These are phyloP conservation scores for Thalassiosira oceanica DNA, from an alignment of 352 stramenopile species.

Conservation along the genomic window DNA sequence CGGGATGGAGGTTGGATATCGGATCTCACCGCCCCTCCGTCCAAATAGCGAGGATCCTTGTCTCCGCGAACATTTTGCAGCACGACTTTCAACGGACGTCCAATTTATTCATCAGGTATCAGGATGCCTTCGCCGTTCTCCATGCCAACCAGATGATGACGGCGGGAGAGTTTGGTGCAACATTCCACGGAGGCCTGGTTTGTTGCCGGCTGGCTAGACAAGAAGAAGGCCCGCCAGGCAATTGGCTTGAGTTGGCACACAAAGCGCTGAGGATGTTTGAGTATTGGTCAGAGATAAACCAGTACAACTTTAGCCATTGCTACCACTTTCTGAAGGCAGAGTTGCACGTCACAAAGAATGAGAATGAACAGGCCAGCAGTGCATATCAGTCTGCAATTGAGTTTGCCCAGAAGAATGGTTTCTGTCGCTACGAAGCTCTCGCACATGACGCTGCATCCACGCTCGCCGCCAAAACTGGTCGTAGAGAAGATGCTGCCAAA, in stretches of 20 bases:
- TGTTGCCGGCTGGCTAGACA: too few species aligned
- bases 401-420: constrained; percentile 9
- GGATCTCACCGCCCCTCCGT: too few species aligned
- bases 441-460: constrained; percentile 28
- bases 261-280: constrained; percentile 15
- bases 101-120: constrained; percentile 10
- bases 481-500: too few species aligned
- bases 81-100: constrained; percentile 15
- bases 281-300: constrained; percentile 7
- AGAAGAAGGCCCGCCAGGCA: constrained; percentile 1
- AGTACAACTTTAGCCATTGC: constrained; percentile 17
- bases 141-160: constrained; percentile 1
- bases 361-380: constrained; percentile 10
- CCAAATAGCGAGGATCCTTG: too few species aligned
- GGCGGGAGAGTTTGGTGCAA: too few species aligned
- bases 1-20: too few species aligned
- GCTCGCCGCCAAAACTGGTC: too few species aligned
- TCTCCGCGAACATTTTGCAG: too few species aligned
- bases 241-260: constrained; percentile 22
- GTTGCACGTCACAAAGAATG: constrained; percentile 7
- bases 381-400: constrained; percentile 21
- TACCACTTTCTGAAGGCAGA: constrained; percentile 32
- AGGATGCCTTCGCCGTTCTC: constrained; percentile 8
- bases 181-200: constrained; percentile 1
- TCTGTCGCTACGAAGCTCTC: constrained; percentile 5